Evolutionary conservation across 225 moss, liverwort and hornwort genomes (phyloP), one percentile per base, ranked within the genome.

Genomic region (Physcomitrium patens): DNA sequence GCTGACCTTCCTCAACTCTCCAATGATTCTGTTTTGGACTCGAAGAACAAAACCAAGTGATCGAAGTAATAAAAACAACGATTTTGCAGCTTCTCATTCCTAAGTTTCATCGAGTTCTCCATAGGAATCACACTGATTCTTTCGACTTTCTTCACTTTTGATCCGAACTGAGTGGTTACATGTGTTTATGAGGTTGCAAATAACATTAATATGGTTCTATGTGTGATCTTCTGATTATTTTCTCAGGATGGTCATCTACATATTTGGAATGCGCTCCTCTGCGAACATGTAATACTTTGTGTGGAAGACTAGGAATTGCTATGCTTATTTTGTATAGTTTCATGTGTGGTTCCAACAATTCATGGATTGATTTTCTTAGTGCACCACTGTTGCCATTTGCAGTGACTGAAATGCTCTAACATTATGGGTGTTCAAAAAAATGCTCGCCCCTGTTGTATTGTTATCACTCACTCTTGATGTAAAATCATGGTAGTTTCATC

Each of bases 11-110:
- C 78, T 45, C 55, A 48, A 16, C 58, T 60, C 13, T 18, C 58
- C 51, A 49, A 9, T 13, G 51, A 52, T 10, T 55, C 31, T 7
- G 19, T 55, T 17, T 55, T 55, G 53, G 46, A 64, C 69, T 66
- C 66, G 4, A 81, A 67, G 63, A 67, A 31, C 19, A 56, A 26
- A 51, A 37, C 67, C 37, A 67, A 81, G 46, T 84, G 54, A 73
- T 54, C 24, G 56, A 63, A 49, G 12, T 55, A 57, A 18, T 24
- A 8, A 56, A 8, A 56, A 13, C 68, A 63, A 18, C 56, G 28
- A 70, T 16, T 41, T 62, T 63, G 18, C 23, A 11, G 54, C 48
- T 54, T 76, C n/a, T 60, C 22, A 64, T 64, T 26, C 49, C 8
- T 15, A 43, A 19, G 50, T 50, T 49, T 20, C 60, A 12, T 42